These are phyloP conservation scores for Umbellularia californica DNA, from an alignment of 164 flowering plant species.

Conservation along the genomic window DNA sequence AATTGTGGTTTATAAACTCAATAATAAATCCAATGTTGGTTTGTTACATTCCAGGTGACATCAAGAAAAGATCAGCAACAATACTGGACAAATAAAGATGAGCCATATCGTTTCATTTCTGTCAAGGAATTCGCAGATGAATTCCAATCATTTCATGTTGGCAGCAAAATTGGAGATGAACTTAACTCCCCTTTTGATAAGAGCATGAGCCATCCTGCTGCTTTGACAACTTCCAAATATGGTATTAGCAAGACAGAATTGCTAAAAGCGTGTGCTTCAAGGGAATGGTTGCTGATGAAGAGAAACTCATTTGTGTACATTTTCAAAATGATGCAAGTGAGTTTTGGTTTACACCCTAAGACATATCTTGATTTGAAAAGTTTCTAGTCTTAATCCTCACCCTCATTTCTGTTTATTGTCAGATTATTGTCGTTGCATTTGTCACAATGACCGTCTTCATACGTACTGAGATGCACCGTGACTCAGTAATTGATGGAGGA, in stretches of 20 bases:
- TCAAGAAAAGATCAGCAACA: constrained; percentile 49
- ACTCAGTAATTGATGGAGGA: constrained; percentile 30
- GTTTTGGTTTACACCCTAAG: background rate
- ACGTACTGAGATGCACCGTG: constrained; percentile 22
- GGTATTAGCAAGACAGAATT: constrained; percentile 50
- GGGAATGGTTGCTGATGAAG: constrained; percentile 42
- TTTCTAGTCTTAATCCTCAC: background rate
- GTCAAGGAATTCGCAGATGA: constrained; percentile 42
- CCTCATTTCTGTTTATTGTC: constrained; percentile 4
- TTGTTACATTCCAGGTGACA: constrained; percentile 29
- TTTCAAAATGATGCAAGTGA: constrained; percentile 34
- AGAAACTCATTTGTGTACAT: constrained; percentile 37
- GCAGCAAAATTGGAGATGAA: constrained; percentile 29
- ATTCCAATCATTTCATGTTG: constrained; percentile 48
- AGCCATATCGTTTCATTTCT: constrained; percentile 34
- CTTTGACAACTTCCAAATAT: constrained; percentile 34
- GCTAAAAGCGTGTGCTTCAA: constrained; percentile 31
- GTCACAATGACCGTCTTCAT: constrained; percentile 29
- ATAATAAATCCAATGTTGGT: background rate
- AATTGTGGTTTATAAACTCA: background rate
- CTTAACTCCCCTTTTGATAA: constrained; percentile 36
- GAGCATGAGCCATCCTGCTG: constrained; percentile 40
- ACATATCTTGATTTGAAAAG: background rate
- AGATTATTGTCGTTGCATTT: constrained; percentile 27
- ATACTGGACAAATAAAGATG: constrained; percentile 35